Base-by-base conservation (phyloP, 805 yeast species). In the Candida ortonii region DNA sequence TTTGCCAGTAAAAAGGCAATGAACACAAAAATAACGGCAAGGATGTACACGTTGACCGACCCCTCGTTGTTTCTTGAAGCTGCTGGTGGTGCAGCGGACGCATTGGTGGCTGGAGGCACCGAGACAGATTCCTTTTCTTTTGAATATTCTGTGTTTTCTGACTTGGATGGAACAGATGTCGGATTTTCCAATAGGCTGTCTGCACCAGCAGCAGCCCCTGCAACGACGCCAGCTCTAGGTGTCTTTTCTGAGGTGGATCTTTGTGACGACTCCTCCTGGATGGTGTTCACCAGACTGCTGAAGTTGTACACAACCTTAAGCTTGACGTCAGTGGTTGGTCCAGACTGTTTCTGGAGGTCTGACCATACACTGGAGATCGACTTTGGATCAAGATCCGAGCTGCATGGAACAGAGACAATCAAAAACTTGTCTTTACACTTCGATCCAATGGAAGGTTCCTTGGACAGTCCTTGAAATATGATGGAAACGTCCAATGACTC, bases 341-440 rank as follows among this genome's bases (percentile, higher is more conserved):
- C 53, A 6, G 55, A 48, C 76, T 76, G 65, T 78, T 83, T 65
- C 74, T 82, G 51, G 56, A 87, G 70, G 36, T 71, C 65, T n/a
- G 82, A 54, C 96, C 96, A 88, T 50, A 73, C 63, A 30, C 80
- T 81, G 31, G 85, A 73, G 32, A 85, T 68, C 17, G 71, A 53
- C 26, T 73, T 66, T 33, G 76, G 78, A 42, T 72, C 72, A 42
- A 75, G 59, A 37, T 70, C 73, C 34, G 67, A 62, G 12, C 83
- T 78, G 41, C 87, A 76, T 30, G 96, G 94, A 46, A 88, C 71
- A 17, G 94, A 77, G 49, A 89, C 89, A 41, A 93, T 79, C 53
- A 90, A 76, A 61, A 93, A 93, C 67, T 93, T 93, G 65, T 93
- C 97, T 60, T 80, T 84, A 64, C 95, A 84, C 62, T 80, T 82